Evolutionary conservation across 495 filamentous ascomycete genomes (phyloP).

Genomic region (Xylaria intraflava): DNA sequence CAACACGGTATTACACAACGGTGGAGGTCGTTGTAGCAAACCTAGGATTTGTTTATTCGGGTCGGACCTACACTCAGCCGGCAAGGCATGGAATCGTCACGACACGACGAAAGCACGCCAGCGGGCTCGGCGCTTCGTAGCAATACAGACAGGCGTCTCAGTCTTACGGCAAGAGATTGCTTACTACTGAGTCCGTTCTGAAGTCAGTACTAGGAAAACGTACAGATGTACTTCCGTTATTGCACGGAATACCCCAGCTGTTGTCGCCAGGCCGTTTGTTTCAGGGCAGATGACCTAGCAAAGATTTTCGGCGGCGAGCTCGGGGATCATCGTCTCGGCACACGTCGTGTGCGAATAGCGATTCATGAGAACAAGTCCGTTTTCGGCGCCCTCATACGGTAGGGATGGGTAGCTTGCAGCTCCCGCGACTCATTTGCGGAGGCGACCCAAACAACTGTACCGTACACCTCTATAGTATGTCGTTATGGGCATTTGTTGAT

Average conservation of each 20-base stretch:
- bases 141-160: neutral
- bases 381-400: neutral
- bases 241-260: neutral
- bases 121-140: too few relatives aligned
- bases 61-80: neutral
- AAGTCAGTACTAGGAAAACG: neutral
- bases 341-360: neutral
- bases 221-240: neutral
- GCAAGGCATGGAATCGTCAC: neutral
- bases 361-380: conserved; percentile 7
- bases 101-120: neutral
- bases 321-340: neutral
- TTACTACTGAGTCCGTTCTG: neutral
- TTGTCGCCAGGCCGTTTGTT: neutral
- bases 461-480: neutral
- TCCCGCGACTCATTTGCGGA: neutral
- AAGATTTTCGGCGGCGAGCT: neutral
- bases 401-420: neutral
- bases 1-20: neutral
- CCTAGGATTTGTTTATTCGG: neutral
- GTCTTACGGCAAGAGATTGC: neutral
- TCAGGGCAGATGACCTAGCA: conserved; percentile 4
- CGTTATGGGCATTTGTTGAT: neutral
- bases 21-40: neutral
- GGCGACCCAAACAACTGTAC: conserved; percentile 1